phyloP scores from a whole-genome alignment of 2,329 filamentous ascomycete species.

The Fusarium sp. region DNA sequence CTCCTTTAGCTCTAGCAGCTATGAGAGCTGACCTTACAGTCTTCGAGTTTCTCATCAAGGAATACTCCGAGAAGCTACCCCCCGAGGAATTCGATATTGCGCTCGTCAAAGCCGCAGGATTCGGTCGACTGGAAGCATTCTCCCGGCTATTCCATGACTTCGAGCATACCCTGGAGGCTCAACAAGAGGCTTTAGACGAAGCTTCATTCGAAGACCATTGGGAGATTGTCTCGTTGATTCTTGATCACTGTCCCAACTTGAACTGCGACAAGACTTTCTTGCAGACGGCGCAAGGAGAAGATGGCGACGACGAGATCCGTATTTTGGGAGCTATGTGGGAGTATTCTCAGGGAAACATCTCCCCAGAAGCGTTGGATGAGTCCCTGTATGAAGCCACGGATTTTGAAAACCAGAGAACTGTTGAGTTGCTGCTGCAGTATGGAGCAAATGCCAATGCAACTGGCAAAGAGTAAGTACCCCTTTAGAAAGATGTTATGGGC shows the following conservation, averaged over 20 bases:
- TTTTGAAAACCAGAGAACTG: conserved; percentile 51
- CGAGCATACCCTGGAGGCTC: conserved; percentile 45
- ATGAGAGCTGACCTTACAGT: conserved; percentile 53
- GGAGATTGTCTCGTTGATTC: conserved; percentile 51
- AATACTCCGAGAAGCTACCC: conserved; percentile 54
- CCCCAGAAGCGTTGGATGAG: conserved; percentile 45
- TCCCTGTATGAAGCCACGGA: conserved; percentile 55
- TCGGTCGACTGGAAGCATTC: conserved; percentile 54
- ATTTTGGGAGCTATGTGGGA: conserved; percentile 53
- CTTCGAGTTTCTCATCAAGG: conserved; percentile 54
- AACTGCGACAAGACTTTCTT: conserved; percentile 52
- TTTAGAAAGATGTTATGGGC: fast-evolving
- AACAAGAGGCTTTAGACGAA: conserved; percentile 49
- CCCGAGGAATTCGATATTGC: conserved; percentile 54
- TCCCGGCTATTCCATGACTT: conserved; percentile 52
- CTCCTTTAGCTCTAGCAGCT: conserved; percentile 53
- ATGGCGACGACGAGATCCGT: conserved; percentile 50
- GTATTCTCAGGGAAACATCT: conserved; percentile 50
- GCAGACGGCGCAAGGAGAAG: conserved; percentile 44
- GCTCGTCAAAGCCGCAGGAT: conserved; percentile 52
- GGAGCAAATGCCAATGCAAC: conserved; percentile 53
- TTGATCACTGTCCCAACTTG: conserved; percentile 48
- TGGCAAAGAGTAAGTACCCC: conserved; percentile 47
- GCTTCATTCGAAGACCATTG: conserved; percentile 51
- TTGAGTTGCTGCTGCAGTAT: conserved; percentile 51